Conservation (phyloP, 225 moss, liverwort and hornwort genomes). For the Anthoceros angustus region DNA sequence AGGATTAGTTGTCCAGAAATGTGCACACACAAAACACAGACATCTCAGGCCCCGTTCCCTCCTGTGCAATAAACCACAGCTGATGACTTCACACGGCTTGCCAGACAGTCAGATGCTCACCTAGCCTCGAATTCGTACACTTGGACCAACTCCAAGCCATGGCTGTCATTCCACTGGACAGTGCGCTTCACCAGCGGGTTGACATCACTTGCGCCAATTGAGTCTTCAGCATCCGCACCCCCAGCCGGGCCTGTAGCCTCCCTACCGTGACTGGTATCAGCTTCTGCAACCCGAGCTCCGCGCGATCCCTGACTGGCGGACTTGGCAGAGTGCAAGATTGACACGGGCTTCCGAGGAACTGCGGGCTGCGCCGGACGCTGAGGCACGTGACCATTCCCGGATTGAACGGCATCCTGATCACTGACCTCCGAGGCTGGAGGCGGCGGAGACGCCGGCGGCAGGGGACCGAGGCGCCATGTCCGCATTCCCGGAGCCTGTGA, state of each 20-base stretch:
- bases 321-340: background rate
- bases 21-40: no score
- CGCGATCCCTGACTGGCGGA: background rate
- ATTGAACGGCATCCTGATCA: background rate
- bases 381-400: background rate
- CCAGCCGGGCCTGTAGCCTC: background rate
- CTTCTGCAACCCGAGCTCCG: background rate
- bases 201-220: background rate
- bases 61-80: no score
- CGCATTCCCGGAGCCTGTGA: background rate
- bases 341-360: background rate
- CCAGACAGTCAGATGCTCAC: background rate
- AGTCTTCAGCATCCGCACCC: background rate
- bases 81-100: no score
- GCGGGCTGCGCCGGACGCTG: background rate
- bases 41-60: no score
- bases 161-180: background rate
- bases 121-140: background rate
- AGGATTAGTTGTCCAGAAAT: no score
- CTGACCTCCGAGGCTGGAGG: background rate
- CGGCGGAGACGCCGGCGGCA: background rate
- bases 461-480: slow-evolving; percentile 1
- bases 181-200: background rate
- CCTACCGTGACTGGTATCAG: background rate
- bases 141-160: background rate